Evolutionary conservation across 1,139 yeast genomes (phyloP).

Genomic region (Yamadazyma atmosphaerica): DNA sequence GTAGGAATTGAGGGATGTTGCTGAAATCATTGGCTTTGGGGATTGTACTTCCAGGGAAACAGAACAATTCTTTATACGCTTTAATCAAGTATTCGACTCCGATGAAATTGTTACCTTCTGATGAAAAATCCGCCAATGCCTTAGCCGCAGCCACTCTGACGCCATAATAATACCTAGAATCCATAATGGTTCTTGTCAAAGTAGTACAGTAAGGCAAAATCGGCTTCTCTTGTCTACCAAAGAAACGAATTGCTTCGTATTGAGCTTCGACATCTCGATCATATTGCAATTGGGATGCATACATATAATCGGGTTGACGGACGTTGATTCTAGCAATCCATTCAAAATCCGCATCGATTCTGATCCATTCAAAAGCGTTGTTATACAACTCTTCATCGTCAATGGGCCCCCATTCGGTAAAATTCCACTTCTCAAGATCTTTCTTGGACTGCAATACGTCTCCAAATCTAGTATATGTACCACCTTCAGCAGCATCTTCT

Average conservation of each 20-base stretch:
- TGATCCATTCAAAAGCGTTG: slow-evolving; percentile 96
- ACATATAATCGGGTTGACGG: slow-evolving; percentile 94
- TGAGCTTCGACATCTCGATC: slow-evolving; percentile 98
- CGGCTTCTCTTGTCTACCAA: slow-evolving; percentile 61
- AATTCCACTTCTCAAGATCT: slow-evolving; percentile 71
- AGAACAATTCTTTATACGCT: slow-evolving; percentile 68
- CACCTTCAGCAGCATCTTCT: slow-evolving; percentile 44
- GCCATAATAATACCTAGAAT: slow-evolving; percentile 83
- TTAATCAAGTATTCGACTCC: slow-evolving; percentile 74
- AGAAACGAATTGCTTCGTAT: slow-evolving; percentile 74
- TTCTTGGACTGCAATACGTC: slow-evolving; percentile 63
- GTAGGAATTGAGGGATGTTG: slow-evolving; percentile 63
- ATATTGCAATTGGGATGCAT: slow-evolving; percentile 86
- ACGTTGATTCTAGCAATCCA: slow-evolving; percentile 87
- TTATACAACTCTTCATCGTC: slow-evolving; percentile 63
- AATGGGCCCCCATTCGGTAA: slow-evolving; percentile 71
- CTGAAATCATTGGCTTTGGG: slow-evolving; percentile 83
- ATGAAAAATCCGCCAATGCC: slow-evolving; percentile 71
- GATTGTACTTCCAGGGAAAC: slow-evolving; percentile 64
- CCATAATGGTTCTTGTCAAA: slow-evolving; percentile 79
- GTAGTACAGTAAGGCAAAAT: slow-evolving; percentile 70
- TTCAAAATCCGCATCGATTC: slow-evolving; percentile 95
- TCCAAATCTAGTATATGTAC: slow-evolving; percentile 64
- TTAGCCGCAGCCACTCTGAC: slow-evolving; percentile 84
- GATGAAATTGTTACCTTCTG: slow-evolving; percentile 57